Conservation (phyloP, 108 stramenopile species). For the Skeletonema tropicum region DNA sequence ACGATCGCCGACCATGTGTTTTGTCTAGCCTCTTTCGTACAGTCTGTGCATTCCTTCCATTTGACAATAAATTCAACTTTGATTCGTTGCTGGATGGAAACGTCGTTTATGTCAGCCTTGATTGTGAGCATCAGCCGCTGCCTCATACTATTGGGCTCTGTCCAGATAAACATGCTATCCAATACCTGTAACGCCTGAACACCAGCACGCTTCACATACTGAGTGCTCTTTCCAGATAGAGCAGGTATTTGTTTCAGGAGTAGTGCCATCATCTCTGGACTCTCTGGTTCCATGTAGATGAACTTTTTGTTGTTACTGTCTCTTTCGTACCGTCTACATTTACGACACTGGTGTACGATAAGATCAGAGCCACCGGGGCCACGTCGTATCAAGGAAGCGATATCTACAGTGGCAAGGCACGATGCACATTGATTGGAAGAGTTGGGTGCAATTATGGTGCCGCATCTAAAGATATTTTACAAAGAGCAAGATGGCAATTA, state of each 20-base stretch:
- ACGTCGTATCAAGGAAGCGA: constrained; percentile 52
- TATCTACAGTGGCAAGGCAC: constrained; percentile 61
- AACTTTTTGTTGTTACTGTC: constrained; percentile 48
- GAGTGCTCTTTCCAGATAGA: constrained; percentile 45
- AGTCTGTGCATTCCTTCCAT: constrained; percentile 94
- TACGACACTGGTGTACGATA: constrained; percentile 83
- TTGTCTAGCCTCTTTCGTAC: constrained; percentile 87
- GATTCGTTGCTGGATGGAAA: constrained; percentile 92
- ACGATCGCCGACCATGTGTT: constrained; percentile 85
- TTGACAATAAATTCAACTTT: constrained; percentile 87
- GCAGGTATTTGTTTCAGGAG: constrained; percentile 94
- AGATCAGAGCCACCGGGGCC: constrained; percentile 63
- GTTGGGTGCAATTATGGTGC: constrained; percentile 80
- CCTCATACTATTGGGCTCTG: constrained; percentile 95
- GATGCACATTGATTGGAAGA: constrained; percentile 83
- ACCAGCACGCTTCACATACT: constrained; percentile 32
- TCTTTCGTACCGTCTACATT: constrained; percentile 83
- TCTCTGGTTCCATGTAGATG: constrained; percentile 78
- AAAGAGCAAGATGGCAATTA: background rate
- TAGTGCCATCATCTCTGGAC: constrained; percentile 90
- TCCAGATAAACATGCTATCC: constrained; percentile 98
- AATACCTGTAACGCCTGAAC: constrained; percentile 59
- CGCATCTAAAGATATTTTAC: constrained; percentile 46
- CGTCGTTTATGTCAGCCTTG: constrained; percentile 83
- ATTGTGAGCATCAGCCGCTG: constrained; percentile 91